Percentiles rank a stretch among this genome's conserved stretches.
Evolutionary conservation across 345 rosid species (phyloP).

Genomic region (Passiflora organensis): DNA sequence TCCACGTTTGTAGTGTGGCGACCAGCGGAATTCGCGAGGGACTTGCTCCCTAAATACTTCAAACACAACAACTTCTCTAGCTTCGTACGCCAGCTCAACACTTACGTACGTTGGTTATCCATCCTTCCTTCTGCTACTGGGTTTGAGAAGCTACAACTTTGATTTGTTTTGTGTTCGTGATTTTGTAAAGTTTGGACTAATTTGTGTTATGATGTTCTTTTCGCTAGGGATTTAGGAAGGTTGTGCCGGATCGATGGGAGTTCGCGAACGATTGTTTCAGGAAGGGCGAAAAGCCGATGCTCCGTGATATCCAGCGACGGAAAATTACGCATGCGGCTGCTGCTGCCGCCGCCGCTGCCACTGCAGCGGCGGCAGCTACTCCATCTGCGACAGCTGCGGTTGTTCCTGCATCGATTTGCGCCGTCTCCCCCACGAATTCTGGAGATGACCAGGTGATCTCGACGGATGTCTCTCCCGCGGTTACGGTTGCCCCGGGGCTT

Average conservation of each 20-base stretch:
- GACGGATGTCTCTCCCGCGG: conserved; percentile 55
- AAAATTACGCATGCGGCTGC: conserved; percentile 48
- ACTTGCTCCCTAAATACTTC: conserved; percentile 87
- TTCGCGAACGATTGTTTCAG: conserved; percentile 74
- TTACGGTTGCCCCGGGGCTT: conserved; percentile 19
- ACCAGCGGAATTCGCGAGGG: conserved; percentile 90
- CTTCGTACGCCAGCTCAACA: conserved; percentile 93
- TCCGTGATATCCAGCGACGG: conserved; percentile 83
- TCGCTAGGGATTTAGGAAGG: conserved; percentile 80
- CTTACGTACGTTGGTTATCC: conserved; percentile 57
- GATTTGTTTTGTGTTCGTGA: too few relatives aligned
- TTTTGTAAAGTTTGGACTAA: too few relatives aligned
- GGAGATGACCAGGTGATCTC: conserved; percentile 63
- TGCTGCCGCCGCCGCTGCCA: conserved; percentile 14
- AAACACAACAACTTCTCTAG: conserved; percentile 95
- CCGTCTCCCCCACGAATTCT: background rate
- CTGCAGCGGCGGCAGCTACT: conserved; percentile 9
- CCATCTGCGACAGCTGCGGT: conserved; percentile 23
- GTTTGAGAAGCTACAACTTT: too few relatives aligned
- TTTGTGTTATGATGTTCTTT: background rate
- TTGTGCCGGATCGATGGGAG: conserved; percentile 95
- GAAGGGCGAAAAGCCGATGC: conserved; percentile 69
- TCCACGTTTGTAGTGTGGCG: conserved; percentile 84
- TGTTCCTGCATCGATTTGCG: too few relatives aligned
- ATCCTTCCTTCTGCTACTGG: too few relatives aligned